Percentiles rank a stretch among this genome's conserved stretches.
phyloP scores from a whole-genome alignment of 2,329 filamentous ascomycete genomes.

The Akanthomyces lecanii region DNA sequence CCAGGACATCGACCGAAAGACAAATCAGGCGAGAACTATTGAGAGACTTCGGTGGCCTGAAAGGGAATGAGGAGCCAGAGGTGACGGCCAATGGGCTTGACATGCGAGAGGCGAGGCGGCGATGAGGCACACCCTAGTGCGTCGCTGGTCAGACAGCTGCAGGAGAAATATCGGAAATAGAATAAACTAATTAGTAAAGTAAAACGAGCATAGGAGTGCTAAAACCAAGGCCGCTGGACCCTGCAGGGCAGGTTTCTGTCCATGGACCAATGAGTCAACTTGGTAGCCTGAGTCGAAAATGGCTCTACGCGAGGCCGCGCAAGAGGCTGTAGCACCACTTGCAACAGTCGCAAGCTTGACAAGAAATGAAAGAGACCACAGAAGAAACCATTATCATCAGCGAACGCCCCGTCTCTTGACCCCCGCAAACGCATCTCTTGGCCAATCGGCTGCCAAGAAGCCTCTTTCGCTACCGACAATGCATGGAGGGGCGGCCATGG shows the following conservation, averaged over 20 bases:
- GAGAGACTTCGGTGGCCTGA: slow-evolving; percentile 13
- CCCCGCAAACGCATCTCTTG: slow-evolving; percentile 15
- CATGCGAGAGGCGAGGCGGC: background rate
- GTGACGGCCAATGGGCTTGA: background rate
- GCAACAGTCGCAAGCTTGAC: too few relatives aligned
- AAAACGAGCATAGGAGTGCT: background rate
- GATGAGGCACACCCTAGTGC: background rate
- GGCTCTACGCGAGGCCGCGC: too few relatives aligned
- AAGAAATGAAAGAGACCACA: too few relatives aligned
- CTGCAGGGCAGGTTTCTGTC: background rate
- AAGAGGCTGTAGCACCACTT: too few relatives aligned
- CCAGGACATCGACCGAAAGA: slow-evolving; percentile 6
- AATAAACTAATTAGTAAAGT: background rate
- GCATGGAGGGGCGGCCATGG: background rate
- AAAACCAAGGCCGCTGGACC: background rate
- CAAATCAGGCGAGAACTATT: slow-evolving; percentile 2
- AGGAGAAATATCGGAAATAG: background rate
- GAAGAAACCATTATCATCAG: too few relatives aligned
- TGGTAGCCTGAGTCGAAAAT: too few relatives aligned
- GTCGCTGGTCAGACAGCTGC: background rate
- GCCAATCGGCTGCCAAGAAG: slow-evolving; percentile 13
- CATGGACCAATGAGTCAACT: background rate
- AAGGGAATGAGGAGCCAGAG: background rate
- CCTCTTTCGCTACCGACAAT: slow-evolving; percentile 4
- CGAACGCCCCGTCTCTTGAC: background rate